Evolutionary conservation across 2,329 filamentous ascomycete genomes (phyloP).

Genomic region (Phyllosticta citribraziliensis): DNA sequence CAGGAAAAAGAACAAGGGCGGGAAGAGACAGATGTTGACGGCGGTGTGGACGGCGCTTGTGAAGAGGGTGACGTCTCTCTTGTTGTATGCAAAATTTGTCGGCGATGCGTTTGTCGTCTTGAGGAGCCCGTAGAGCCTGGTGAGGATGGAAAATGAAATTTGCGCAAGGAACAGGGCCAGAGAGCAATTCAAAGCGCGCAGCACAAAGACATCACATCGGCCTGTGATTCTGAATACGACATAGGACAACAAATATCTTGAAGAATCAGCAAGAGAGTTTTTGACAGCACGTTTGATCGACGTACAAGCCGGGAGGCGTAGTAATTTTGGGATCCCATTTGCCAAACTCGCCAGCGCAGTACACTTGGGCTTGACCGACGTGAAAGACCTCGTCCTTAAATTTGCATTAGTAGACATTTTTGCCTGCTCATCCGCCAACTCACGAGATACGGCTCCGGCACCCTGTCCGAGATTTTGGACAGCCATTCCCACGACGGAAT

Average conservation of each 20-base stretch:
- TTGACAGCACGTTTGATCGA: constrained; percentile 37
- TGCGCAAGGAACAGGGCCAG: constrained; percentile 9
- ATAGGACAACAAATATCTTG: constrained; percentile 34
- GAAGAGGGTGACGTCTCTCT: constrained; percentile 25
- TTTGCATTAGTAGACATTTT: neutral
- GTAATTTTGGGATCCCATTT: constrained; percentile 97
- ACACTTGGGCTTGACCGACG: constrained; percentile 81
- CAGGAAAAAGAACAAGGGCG: constrained; percentile 91
- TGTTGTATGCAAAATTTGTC: neutral
- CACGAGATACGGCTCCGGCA: constrained; percentile 51
- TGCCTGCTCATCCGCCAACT: constrained; percentile 14
- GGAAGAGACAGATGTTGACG: constrained; percentile 75
- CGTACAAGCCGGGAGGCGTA: constrained; percentile 72
- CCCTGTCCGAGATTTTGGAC: constrained; percentile 35
- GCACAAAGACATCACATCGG: constrained; percentile 25
- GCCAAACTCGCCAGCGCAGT: constrained; percentile 62
- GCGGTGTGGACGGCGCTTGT: constrained; percentile 47
- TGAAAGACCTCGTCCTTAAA: constrained; percentile 76
- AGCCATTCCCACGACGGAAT: constrained; percentile 29
- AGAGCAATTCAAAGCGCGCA: constrained; percentile 29
- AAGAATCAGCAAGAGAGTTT: constrained; percentile 27
- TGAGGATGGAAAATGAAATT: constrained; percentile 9
- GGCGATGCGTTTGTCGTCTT: neutral
- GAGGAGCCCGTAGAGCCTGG: constrained; percentile 6
- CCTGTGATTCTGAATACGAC: constrained; percentile 28